Base-by-base conservation (phyloP, 2,329 filamentous ascomycete species). In the Reticulascus tulasneorum region DNA sequence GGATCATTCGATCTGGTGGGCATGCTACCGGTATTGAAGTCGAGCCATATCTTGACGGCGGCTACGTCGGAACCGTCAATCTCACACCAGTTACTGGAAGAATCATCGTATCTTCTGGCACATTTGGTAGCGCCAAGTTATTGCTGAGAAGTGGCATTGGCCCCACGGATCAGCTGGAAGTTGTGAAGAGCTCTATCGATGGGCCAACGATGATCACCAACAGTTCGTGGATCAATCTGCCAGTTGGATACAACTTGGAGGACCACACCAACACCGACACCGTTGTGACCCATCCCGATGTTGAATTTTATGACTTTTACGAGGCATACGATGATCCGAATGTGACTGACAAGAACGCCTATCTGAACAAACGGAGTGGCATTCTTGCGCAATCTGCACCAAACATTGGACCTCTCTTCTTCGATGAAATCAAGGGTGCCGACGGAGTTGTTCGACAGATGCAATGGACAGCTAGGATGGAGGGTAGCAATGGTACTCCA, bases 51-150 rank as follows among this genome's bases (percentile, higher is more conserved):
- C 58, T 62, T 18, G 55, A 64, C 18, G 73, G 69, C 16, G 80
- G 80, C 8, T 71, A 73, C 45, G 66, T 64, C 18, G 78, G 81
- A 5, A 72, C 71, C 8, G 67, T 86, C 45, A 78, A 77, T 7
- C 59, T 86, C 38, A 78, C 79, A 16, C 50, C 67, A 5, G 58
- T 61, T 23, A 75, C 71, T 10, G 83, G 84, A 9, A 75, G 80
- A 33, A 81, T 87, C 28, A 74, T 87, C 47, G 62, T 86, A 21
- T 75, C 83, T 13, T 76, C 80, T 2, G 84, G 84, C 30, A 66
- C 82, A 2, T 84, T 87, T 44, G 80, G 80, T n/a, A 79, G 79
- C 3, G 68, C 81, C 11, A 84, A 84, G 59, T 64, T 88, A 30
- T 69, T 87, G 3, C 68, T 85, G 59, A 71, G 81, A 50, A 82